Conservation (phyloP, 2,329 filamentous ascomycete species). For the Talaromyces sp. region DNA sequence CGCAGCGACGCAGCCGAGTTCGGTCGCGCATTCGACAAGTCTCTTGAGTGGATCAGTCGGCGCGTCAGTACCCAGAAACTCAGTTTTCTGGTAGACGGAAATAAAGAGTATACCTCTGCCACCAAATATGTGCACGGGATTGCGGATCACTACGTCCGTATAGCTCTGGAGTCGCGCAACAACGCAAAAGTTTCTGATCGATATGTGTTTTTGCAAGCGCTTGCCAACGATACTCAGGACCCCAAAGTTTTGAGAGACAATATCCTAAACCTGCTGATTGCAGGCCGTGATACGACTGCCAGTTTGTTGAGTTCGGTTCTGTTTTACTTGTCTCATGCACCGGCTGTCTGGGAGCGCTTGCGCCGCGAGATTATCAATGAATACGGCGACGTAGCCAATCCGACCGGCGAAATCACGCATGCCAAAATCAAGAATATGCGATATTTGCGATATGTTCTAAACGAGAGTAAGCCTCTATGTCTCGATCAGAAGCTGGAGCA, state of each 20-base stretch:
- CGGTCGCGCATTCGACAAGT: slow-evolving; percentile 15
- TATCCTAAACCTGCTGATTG: slow-evolving; percentile 51
- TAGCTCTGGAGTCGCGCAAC: slow-evolving; percentile 60
- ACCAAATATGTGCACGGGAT: slow-evolving; percentile 15
- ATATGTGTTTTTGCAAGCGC: slow-evolving; percentile 50
- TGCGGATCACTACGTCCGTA: slow-evolving; percentile 61
- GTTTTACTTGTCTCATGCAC: slow-evolving; percentile 31
- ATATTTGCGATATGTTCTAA: slow-evolving; percentile 20
- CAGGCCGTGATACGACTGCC: slow-evolving; percentile 54
- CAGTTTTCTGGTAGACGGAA: slow-evolving; percentile 14
- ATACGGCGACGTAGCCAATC: slow-evolving; percentile 3
- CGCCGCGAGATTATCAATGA: slow-evolving; percentile 25
- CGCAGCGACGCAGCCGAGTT: slow-evolving; percentile 8
- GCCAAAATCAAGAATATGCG: slow-evolving; percentile 18
- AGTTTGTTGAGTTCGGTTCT: slow-evolving; percentile 45
- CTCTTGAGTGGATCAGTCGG: slow-evolving; percentile 14
- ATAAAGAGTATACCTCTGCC: slow-evolving; percentile 16
- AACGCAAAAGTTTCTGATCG: slow-evolving; percentile 54
- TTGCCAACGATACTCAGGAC: slow-evolving; percentile 47
- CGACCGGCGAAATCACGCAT: slow-evolving; percentile 32
- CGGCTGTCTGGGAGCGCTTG: slow-evolving; percentile 26
- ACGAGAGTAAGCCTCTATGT: slow-evolving; percentile 9
- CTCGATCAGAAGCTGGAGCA: background rate
- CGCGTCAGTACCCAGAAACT: slow-evolving; percentile 11
- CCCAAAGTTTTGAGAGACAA: slow-evolving; percentile 48